Conservation (phyloP, 495 filamentous ascomycete genomes). For the Xylaria venustula region DNA sequence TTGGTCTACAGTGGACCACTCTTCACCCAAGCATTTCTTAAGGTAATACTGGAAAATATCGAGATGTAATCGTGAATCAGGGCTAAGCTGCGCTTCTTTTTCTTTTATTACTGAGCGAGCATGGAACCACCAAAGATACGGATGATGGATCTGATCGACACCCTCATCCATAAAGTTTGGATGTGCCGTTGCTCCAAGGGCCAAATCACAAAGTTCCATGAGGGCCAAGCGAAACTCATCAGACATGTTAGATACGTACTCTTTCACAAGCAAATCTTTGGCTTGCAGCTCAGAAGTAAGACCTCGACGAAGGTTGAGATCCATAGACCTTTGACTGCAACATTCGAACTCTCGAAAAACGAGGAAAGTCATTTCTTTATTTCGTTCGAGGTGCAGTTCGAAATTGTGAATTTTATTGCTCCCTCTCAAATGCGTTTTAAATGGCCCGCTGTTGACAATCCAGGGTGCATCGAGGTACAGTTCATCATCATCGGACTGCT, state of each 20-base stretch:
- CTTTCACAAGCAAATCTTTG: neutral
- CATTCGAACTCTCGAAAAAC: neutral
- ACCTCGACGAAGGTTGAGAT: neutral
- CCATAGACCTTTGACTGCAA: neutral
- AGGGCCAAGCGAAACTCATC: neutral
- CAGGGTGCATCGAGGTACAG: neutral
- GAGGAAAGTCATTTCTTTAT: neutral
- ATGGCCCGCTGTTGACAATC: neutral
- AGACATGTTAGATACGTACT: neutral
- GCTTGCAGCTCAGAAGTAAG: neutral
- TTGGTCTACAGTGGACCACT: neutral
- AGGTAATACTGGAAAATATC: neutral
- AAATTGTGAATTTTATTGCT: neutral
- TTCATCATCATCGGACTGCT: neutral
- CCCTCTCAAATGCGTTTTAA: neutral
- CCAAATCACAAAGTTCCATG: neutral
- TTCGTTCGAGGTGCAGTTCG: neutral
- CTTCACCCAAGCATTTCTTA: neutral
- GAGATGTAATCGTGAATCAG: neutral
- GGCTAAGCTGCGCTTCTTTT: neutral
- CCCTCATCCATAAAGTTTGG: neutral
- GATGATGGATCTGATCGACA: neutral
- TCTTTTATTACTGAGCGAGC: neutral
- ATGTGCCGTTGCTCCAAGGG: neutral
- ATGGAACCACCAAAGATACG: neutral